Percentiles rank a stretch among this genome's conserved stretches.
Evolutionary conservation across 108 stramenopile species (phyloP).

Genomic region (Stephanodiscus triporus): DNA sequence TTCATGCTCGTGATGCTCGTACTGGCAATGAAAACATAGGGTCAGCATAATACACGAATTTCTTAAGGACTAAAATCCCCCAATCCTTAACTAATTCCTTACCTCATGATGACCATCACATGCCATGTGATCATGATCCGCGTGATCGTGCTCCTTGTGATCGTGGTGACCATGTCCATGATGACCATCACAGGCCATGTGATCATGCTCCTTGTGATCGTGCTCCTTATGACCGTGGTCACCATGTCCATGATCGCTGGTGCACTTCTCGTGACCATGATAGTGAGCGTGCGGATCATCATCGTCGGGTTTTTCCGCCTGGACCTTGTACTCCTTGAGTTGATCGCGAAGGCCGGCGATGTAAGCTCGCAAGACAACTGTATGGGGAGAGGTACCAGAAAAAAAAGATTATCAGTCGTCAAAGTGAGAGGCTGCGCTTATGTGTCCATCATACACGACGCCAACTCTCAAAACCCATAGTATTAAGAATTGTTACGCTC

Average conservation of each 20-base stretch:
- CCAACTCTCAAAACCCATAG: no score
- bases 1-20: slow-evolving; percentile 26
- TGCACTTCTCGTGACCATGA: slow-evolving; percentile 43
- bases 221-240: slow-evolving; percentile 29
- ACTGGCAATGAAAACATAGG: slow-evolving; percentile 15
- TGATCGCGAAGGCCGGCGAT: slow-evolving; percentile 48
- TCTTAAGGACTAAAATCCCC: not conserved
- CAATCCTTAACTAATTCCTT: not conserved
- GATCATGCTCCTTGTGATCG: slow-evolving; percentile 9
- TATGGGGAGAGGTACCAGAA: not conserved
- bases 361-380: slow-evolving; percentile 43
- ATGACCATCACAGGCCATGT: no score
- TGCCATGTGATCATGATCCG: not conserved
- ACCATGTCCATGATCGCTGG: slow-evolving; percentile 26
- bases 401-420: not conserved
- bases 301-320: not conserved
- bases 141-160: slow-evolving; percentile 2
- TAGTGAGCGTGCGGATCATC: slow-evolving; percentile 45
- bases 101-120: not conserved
- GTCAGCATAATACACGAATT: not conserved
- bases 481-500: slow-evolving; percentile 3
- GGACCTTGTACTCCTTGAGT: slow-evolving; percentile 26
- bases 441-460: no score
- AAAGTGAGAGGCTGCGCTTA: not conserved
- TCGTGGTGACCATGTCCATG: not conserved